phyloP scores from a whole-genome alignment of 129 eudicot species.

The Artemisia tridentata region DNA sequence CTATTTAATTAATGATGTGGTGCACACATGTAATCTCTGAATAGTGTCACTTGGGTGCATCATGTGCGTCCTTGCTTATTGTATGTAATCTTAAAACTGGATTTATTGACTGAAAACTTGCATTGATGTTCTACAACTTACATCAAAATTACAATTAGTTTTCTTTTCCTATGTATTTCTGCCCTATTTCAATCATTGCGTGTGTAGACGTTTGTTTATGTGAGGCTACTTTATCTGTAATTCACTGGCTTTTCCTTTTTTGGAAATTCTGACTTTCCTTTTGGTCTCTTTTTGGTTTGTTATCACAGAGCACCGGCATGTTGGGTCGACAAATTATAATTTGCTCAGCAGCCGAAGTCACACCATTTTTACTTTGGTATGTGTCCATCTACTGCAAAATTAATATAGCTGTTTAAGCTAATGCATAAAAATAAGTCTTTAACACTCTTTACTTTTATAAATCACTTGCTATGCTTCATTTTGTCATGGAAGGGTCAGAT shows the following conservation, averaged over 20 bases:
- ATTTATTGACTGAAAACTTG: constrained; percentile 7
- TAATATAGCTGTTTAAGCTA: constrained; percentile 17
- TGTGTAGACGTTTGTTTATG: not conserved
- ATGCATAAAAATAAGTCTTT: not conserved
- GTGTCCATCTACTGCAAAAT: constrained; percentile 20
- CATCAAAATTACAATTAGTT: not conserved
- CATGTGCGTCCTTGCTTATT: constrained; percentile 4
- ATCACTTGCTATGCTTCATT: not conserved
- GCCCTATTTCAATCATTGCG: not conserved
- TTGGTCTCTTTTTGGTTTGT: constrained; percentile 16
- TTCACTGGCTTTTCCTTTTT: constrained; percentile 6
- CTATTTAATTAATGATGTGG: no score
- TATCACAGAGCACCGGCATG: no score
- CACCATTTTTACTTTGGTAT: constrained; percentile 97
- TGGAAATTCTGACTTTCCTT: constrained; percentile 16
- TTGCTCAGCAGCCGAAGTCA: no score
- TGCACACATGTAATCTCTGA: no score
- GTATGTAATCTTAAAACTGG: not conserved
- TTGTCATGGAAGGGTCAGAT: no score
- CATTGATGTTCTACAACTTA: not conserved
- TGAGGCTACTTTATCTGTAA: constrained; percentile 8
- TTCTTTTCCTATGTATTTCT: not conserved
- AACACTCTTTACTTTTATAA: no score
- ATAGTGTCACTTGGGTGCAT: constrained; percentile 6
- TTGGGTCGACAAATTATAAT: no score